Base-by-base conservation (phyloP, 768 basidiomycete species). In the Kwoniella europaea region DNA sequence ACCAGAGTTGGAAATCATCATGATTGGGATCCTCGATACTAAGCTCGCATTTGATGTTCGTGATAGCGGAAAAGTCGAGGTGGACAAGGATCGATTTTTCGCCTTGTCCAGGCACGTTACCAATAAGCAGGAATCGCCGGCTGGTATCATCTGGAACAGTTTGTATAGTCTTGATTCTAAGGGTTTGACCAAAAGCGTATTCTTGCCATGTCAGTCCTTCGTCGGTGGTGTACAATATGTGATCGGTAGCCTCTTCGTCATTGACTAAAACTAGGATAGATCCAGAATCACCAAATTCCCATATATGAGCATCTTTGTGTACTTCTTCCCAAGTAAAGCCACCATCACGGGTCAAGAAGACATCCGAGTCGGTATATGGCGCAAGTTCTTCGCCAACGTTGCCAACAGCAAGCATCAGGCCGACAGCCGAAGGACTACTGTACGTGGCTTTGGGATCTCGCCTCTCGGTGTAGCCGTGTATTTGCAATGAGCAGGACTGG, bases 301-400 rank as follows among this genome's bases (percentile, higher is more conserved):
- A 99, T 50, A 98, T 87, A 80, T 98, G 92, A 0, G 97, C 96
- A 74, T 96, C 95, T 82, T 99, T 99, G 86, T 94, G 94, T 0
- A 99, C 91, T 85, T 99, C 97, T 81, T 97, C 90, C 97, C 97
- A 99, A 0, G 92, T 94, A 84, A 97, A 97, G 10, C 97, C 97
- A 2, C 90, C 97, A 76, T 99, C 93, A 4, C 97, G 92, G 67
- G 92, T 93, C 53, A 98, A 87, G 90, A 97, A 98, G 2, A 94
- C 97, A 82, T 98, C 96, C 71, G 90, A 90, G 41, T 98, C 91
- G 3, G 86, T 87, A 85, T 99, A 99, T 0, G 89, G 85, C 0
- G 88, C 89, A 1, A 99, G 88, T 1, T 85, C 80, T 72, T 93
- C 91, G 52, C 97, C 97, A 15, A 99, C 95, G 76, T 93, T 98